Conservation (phyloP, 176 grass and related monocot species). For the Stipa capillata region DNA sequence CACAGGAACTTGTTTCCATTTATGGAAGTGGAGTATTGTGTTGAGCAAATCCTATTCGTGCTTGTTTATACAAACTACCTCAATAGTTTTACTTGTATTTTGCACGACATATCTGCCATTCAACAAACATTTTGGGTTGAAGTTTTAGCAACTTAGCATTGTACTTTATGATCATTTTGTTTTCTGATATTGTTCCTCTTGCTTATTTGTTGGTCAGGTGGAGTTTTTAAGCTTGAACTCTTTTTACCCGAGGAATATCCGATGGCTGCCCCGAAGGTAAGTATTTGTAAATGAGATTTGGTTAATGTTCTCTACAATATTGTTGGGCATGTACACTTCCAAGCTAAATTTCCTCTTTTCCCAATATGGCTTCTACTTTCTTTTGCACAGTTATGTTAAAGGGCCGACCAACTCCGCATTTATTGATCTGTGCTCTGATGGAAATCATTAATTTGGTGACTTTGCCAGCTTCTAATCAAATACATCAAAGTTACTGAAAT, state of each 20-base stretch:
- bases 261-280: conserved; percentile 95
- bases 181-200: conserved; percentile 10
- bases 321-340: background rate
- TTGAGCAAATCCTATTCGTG: background rate
- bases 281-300: background rate
- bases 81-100: background rate
- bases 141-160: conserved; percentile 25
- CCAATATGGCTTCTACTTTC: background rate
- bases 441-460: background rate
- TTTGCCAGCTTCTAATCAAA: background rate
- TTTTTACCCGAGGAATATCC: conserved; percentile 99
- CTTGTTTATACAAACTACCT: background rate
- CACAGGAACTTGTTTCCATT: background rate
- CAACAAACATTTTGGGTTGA: background rate
- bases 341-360: background rate
- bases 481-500: background rate
- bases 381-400: background rate
- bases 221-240: conserved; percentile 96
- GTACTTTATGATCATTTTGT: background rate
- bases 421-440: background rate
- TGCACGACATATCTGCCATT: background rate
- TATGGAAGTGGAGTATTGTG: background rate
- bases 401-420: background rate
- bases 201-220: conserved; percentile 37
- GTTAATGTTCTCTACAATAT: background rate